phyloP scores from a whole-genome alignment of 208 protist species.

The Leishmania gerbilli region DNA sequence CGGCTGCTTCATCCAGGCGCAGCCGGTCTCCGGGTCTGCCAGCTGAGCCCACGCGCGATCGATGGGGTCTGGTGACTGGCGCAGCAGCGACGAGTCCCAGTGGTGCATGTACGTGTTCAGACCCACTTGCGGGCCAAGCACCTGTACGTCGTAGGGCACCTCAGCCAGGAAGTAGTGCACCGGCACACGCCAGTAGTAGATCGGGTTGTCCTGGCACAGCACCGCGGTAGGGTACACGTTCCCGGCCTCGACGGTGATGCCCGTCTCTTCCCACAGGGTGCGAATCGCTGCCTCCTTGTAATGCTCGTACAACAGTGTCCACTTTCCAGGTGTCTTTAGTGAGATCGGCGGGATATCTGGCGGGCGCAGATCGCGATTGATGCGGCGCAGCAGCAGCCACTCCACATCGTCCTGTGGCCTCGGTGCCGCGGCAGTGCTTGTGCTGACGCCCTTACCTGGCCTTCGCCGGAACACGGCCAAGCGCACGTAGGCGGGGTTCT shows the following conservation, averaged over 20 bases:
- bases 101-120: constrained; percentile 79
- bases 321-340: constrained; percentile 92
- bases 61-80: constrained; percentile 88
- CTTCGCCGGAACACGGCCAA: constrained; percentile 84
- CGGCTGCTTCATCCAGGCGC: constrained; percentile 78
- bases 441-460: constrained; percentile 20
- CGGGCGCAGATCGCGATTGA: constrained; percentile 88
- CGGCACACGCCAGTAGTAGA: constrained; percentile 89
- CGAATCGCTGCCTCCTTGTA: constrained; percentile 89
- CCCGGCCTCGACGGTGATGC: constrained; percentile 73
- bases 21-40: constrained; percentile 83
- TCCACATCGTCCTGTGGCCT: constrained; percentile 49
- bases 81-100: constrained; percentile 80
- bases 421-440: background rate
- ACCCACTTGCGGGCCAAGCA: constrained; percentile 79
- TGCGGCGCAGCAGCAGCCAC: constrained; percentile 89
- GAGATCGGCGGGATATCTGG: constrained; percentile 91
- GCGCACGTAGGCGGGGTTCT: constrained; percentile 87
- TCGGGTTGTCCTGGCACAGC: constrained; percentile 55
- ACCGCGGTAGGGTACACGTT: constrained; percentile 71
- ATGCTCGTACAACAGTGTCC: constrained; percentile 87
- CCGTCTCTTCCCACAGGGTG: constrained; percentile 90
- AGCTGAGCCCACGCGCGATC: constrained; percentile 85
- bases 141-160: constrained; percentile 77
- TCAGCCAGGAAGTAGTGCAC: constrained; percentile 91